These are phyloP conservation scores for Heliamphora exappendiculata DNA, from an alignment of 148 eudicot genomes.

Conservation along the genomic window DNA sequence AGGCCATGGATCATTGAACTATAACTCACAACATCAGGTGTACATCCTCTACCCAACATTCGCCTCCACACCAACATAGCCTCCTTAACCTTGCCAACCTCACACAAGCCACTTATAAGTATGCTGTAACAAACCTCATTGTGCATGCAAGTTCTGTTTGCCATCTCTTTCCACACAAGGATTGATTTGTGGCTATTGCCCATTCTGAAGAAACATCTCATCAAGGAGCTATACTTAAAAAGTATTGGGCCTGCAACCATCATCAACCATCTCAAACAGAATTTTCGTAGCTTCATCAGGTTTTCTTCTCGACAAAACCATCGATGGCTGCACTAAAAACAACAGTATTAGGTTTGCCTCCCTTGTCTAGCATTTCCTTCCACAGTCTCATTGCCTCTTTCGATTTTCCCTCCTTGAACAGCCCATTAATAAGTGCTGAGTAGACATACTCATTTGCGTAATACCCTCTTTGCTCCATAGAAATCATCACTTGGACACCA, in stretches of 20 bases:
- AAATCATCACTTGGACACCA: slow-evolving; percentile 40
- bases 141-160: slow-evolving; percentile 21
- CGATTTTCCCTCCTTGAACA: slow-evolving; percentile 68
- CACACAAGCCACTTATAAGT: slow-evolving; percentile 63
- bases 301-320: slow-evolving; percentile 64
- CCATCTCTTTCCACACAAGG: slow-evolving; percentile 67
- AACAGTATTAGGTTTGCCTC: slow-evolving; percentile 55
- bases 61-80: slow-evolving; percentile 69
- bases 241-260: slow-evolving; percentile 64
- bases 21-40: slow-evolving; percentile 69
- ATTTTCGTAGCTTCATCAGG: slow-evolving; percentile 56
- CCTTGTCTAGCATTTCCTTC: slow-evolving; percentile 53
- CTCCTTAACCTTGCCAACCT: slow-evolving; percentile 59
- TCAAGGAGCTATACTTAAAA: slow-evolving; percentile 70
- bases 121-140: slow-evolving; percentile 71
- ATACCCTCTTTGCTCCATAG: slow-evolving; percentile 69
- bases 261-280: slow-evolving; percentile 47
- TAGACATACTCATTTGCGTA: slow-evolving; percentile 51
- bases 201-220: slow-evolving; percentile 61
- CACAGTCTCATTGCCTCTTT: slow-evolving; percentile 60
- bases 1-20: slow-evolving; percentile 83
- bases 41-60: slow-evolving; percentile 55
- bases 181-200: slow-evolving; percentile 61
- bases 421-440: slow-evolving; percentile 69
- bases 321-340: slow-evolving; percentile 73